Base-by-base conservation (phyloP, 768 basidiomycete species). In the Dioszegia aurantiaca region DNA sequence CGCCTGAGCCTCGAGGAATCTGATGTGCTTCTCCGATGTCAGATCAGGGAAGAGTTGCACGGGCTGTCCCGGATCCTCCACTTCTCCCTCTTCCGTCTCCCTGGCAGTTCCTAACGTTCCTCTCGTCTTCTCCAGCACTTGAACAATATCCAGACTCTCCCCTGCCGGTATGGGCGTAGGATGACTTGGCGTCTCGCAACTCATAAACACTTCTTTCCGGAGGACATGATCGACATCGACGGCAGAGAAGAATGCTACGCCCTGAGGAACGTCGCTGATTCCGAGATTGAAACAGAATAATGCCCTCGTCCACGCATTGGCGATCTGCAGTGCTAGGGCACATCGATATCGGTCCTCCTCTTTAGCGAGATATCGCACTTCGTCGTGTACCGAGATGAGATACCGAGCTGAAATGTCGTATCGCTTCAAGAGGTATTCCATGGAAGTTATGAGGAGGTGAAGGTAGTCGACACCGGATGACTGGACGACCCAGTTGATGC, bases 401-500 rank as follows among this genome's bases (percentile, higher is more conserved):
- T 94, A 99, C 6, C 95, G 84, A 1, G 93, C 93, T 11, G 87
- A 70, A 69, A 98, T 95, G 64, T 83, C 78, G 78, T 93, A 98
- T 54, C 84, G 86, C 43, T 77, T 75, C 56, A 87, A 85, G 36
- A 99, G 83, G 73, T 94, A 82, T 60, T 91, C 85, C 93, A 97
- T 98, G 4, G 90, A 84, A 45, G 93, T 90, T 69, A 99, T 90
- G 59, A 98, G 83, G 37, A 99, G 85, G 70, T 99, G 95, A 9
- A 98, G 86, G 72, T 99, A 98, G 76, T 98, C 95, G 41, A 98
- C 94, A 3, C 94, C 95, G 0, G 92, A 95, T 3, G 93, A 97
- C 70, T 98, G 95, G 5, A 98, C 95, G 47, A 93, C 95, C 95
- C 95, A 98, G 72, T 99, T 99, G 79, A 98, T 93, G 41, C 95